These are phyloP conservation scores for Erodium texanum DNA, from an alignment of 441 rosid genomes.

Conservation along the genomic window DNA sequence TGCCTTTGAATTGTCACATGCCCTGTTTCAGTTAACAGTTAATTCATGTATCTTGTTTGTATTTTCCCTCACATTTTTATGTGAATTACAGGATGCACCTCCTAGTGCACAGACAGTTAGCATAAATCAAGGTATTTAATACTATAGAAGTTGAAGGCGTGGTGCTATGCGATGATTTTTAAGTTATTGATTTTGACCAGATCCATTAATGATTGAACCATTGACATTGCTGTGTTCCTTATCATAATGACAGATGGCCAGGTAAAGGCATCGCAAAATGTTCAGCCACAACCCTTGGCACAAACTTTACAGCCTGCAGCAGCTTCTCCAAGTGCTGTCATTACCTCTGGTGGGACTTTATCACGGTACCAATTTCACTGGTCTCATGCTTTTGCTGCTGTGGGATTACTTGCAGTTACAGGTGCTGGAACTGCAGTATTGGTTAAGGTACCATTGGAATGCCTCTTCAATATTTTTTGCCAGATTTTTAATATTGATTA, in stretches of 20 bases:
- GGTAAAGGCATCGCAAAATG: slow-evolving; percentile 36
- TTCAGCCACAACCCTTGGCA: slow-evolving; percentile 42
- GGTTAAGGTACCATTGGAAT: slow-evolving; percentile 45
- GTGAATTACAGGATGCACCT: slow-evolving; percentile 55
- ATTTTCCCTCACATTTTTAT: slow-evolving; percentile 12
- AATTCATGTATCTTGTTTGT: slow-evolving; percentile 3
- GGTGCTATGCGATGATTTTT: not conserved
- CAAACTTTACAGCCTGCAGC: slow-evolving; percentile 50
- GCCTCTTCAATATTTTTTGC: not conserved
- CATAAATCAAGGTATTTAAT: slow-evolving; percentile 42
- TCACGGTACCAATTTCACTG: slow-evolving; percentile 44
- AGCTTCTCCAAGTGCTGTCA: slow-evolving; percentile 37
- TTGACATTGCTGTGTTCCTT: slow-evolving; percentile 18
- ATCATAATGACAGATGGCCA: slow-evolving; percentile 37
- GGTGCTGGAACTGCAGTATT: slow-evolving; percentile 79
- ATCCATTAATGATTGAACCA: slow-evolving; percentile 9
- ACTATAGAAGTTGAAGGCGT: slow-evolving; percentile 2
- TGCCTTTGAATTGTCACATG: slow-evolving; percentile 12
- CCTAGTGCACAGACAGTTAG: slow-evolving; percentile 56
- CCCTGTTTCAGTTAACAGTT: not conserved
- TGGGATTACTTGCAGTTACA: slow-evolving; percentile 71
- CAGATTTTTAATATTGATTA: not conserved
- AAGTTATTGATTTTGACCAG: slow-evolving; percentile 14
- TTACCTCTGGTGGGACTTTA: slow-evolving; percentile 32
- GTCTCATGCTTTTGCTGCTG: slow-evolving; percentile 71